Percentiles rank a stretch among this genome's conserved stretches.
Conservation (phyloP, 768 basidiomycete genomes). For the Kwoniella sp. region DNA sequence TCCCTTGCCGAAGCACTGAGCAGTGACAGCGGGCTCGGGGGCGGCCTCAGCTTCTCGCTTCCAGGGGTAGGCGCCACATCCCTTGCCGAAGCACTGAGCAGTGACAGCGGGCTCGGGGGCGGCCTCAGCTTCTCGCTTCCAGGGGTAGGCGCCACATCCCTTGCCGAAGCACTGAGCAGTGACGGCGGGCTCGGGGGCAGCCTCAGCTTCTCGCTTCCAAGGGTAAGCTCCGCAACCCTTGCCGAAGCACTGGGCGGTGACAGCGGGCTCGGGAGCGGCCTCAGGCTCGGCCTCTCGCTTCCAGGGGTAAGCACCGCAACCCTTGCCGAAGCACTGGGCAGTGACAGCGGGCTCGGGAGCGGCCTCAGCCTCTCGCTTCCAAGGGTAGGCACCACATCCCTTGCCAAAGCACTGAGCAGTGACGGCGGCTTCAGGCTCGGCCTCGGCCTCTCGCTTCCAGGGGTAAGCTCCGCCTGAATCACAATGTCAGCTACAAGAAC, state of each 20-base stretch:
- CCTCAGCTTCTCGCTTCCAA: conserved; percentile 13
- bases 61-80: conserved; percentile 12
- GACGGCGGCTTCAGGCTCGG: background rate
- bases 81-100: conserved; percentile 4
- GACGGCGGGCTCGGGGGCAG: background rate
- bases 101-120: background rate
- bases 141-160: conserved; percentile 8
- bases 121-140: conserved; percentile 15
- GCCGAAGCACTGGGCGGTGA: background rate
- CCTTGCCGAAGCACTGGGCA: conserved; percentile 14
- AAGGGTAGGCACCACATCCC: conserved; percentile 19
- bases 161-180: conserved; percentile 3
- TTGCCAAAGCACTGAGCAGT: conserved; percentile 2
- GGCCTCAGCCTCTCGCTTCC: conserved; percentile 31
- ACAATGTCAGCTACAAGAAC: no score
- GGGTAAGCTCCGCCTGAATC: conserved; percentile 6
- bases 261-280: background rate
- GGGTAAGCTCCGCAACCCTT: conserved; percentile 6
- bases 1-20: conserved; percentile 2
- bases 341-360: conserved; percentile 13
- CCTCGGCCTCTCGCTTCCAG: conserved; percentile 16
- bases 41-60: conserved; percentile 14
- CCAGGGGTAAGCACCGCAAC: conserved; percentile 13
- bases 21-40: background rate
- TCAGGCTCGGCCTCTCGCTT: conserved; percentile 16